Conservation (phyloP, 176 grass and related monocot genomes). For the Stipa capillata region DNA sequence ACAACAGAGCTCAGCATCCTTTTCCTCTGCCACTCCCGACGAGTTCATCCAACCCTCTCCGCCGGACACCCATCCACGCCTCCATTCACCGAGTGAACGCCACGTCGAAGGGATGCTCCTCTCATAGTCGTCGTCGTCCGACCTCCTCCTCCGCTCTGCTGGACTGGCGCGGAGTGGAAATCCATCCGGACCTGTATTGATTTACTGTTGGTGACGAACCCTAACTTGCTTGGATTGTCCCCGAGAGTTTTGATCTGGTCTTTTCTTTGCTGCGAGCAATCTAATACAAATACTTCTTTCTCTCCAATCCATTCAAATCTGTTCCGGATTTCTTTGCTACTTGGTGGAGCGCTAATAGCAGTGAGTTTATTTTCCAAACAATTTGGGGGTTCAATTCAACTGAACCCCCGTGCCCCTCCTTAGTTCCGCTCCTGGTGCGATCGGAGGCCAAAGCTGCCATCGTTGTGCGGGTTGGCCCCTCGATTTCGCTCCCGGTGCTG, state of each 20-base stretch:
- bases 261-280: neutral
- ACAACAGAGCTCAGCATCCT: too few species aligned
- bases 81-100: neutral
- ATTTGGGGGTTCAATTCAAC: neutral
- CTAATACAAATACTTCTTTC: neutral
- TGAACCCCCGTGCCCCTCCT: neutral
- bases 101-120: neutral
- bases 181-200: neutral
- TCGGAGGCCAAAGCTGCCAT: neutral
- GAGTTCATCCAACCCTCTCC: too few species aligned
- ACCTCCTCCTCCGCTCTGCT: neutral
- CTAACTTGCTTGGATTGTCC: neutral
- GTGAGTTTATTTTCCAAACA: neutral
- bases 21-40: too few species aligned
- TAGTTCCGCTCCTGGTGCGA: neutral
- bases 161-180: too few species aligned
- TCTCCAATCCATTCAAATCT: neutral
- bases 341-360: neutral
- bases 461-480: neutral
- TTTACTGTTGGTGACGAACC: neutral
- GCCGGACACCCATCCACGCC: too few species aligned
- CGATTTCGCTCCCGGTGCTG: neutral
- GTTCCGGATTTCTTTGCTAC: neutral
- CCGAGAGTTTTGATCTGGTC: neutral
- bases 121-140: neutral